Percentiles rank a stretch among this genome's conserved stretches.
phyloP scores from a whole-genome alignment of 1,139 yeast species.

The Saccharomyces hybrid region DNA sequence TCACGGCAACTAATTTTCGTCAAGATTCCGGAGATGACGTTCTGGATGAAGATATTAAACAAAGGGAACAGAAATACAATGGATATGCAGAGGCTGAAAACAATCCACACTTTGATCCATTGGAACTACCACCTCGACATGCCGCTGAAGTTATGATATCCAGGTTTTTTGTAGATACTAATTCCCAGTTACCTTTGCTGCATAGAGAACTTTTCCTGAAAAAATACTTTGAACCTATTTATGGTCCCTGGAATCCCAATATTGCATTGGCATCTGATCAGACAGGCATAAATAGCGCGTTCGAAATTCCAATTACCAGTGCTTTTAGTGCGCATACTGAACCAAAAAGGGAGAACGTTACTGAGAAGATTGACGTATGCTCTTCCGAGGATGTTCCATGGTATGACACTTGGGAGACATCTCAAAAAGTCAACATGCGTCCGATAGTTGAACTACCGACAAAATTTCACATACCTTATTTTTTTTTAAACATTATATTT shows the following conservation, averaged over 20 bases:
- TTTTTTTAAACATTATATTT: constrained; percentile 65
- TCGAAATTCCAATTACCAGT: constrained; percentile 12
- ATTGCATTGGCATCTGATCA: constrained; percentile 56
- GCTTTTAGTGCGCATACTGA: neutral
- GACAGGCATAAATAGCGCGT: constrained; percentile 42
- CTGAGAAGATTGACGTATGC: neutral
- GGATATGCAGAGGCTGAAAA: constrained; percentile 17
- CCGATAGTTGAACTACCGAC: constrained; percentile 37
- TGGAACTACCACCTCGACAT: constrained; percentile 54
- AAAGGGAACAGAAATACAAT: constrained; percentile 16
- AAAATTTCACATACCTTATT: constrained; percentile 41
- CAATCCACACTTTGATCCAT: constrained; percentile 14
- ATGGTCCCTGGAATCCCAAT: constrained; percentile 53
- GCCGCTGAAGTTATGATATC: constrained; percentile 64
- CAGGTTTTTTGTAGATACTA: constrained; percentile 68
- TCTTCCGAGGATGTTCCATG: constrained; percentile 14
- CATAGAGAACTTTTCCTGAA: constrained; percentile 72
- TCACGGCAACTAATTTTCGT: constrained; percentile 66
- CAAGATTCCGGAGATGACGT: constrained; percentile 26
- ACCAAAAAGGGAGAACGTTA: constrained; percentile 2
- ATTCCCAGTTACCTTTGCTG: constrained; percentile 71
- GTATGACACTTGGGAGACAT: constrained; percentile 15
- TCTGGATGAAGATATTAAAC: constrained; percentile 21
- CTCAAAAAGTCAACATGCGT: constrained; percentile 5
- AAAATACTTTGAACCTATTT: constrained; percentile 65